A percentile compares a stretch with the other conserved stretches of the same genome.
These are phyloP conservation scores for Cladosporium sp. DNA, from an alignment of 2,329 filamentous ascomycete genomes.

Conservation along the genomic window DNA sequence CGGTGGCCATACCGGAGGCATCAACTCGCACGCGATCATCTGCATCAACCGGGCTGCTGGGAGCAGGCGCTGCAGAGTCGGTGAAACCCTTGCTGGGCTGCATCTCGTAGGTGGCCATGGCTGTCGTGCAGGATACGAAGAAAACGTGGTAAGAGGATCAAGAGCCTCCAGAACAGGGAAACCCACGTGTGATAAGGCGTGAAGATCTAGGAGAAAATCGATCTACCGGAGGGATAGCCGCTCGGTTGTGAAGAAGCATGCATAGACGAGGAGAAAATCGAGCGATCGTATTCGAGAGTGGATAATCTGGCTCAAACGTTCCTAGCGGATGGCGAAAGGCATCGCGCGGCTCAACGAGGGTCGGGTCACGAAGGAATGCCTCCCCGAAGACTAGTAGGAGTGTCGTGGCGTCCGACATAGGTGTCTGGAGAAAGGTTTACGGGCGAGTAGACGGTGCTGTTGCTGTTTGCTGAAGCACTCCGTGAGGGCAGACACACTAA, in stretches of 20 bases:
- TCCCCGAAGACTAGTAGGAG: not conserved
- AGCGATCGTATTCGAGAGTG: not conserved
- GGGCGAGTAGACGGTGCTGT: not conserved
- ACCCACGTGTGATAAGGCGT: not conserved
- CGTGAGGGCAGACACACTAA: not conserved
- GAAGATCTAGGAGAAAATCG: not conserved
- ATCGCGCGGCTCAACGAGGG: not conserved
- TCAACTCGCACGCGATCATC: conserved; percentile 6
- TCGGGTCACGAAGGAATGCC: not conserved
- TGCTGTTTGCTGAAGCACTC: not conserved
- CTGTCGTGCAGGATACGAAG: not conserved
- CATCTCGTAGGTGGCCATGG: conserved; percentile 9
- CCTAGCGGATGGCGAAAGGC: not conserved
- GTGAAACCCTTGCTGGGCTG: conserved; percentile 7
- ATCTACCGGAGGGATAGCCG: too few relatives aligned
- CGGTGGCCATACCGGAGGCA: conserved; percentile 2
- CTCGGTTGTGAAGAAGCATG: too few relatives aligned
- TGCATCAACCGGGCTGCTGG: not conserved
- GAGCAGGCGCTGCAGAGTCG: not conserved
- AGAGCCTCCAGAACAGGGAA: not conserved
- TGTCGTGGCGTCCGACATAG: not conserved
- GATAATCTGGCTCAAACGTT: not conserved
- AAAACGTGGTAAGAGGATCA: not conserved
- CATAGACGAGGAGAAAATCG: not conserved
- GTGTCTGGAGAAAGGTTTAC: not conserved